Base-by-base conservation (phyloP, 371 early-diverging fungal species). In the Syncephalastrum racemosum region DNA sequence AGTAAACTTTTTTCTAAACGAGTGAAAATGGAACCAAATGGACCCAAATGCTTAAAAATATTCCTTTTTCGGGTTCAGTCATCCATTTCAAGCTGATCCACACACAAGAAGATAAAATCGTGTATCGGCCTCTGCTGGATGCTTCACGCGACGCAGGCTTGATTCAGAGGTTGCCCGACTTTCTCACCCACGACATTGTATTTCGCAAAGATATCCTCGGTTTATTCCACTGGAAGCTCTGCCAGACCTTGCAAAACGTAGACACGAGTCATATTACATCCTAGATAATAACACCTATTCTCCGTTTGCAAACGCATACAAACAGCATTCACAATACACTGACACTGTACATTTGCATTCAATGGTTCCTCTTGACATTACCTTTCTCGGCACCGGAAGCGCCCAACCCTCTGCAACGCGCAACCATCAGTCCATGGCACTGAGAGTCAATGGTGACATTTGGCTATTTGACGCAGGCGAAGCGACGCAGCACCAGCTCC, bases 401-500 rank as follows among this genome's bases (percentile, higher is more conserved):
- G 88, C 90, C 15, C 82, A 86, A 53, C 92, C 92, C 14, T 81
- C 83, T 25, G 63, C 76, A 1, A 82, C 87, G 3, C 67, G 92
- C 55, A 89, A 88, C 56, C 89, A 89, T 47, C 86, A 88, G 47
- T 61, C 84, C 5, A 79, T 88, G 44, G 82, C 86, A 4, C 51
- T 86, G 1, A 67, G 83, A 15, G 25, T 68, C 14, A 68, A 77
- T 50, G 80, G 82, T 12, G 79, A 80, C 16, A 66, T 79, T 43
- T 81, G 81, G 76, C 57, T 91, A 25, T 78, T 91, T 58, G 92
- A 91, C 59, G 86, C 87, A 58, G 92, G 92, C 36, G 92, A 91
- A 68, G 90, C 84, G 43, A 87, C 89, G 0, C 79, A 85, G 40
- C 80, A 84, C 59, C 92, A 89, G 48, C 57, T 86, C 15, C 75